A percentile compares a stretch with the other conserved stretches of the same genome.
Conservation (phyloP, 2,329 filamentous ascomycete species). For the Chalaropsis ovoidea region DNA sequence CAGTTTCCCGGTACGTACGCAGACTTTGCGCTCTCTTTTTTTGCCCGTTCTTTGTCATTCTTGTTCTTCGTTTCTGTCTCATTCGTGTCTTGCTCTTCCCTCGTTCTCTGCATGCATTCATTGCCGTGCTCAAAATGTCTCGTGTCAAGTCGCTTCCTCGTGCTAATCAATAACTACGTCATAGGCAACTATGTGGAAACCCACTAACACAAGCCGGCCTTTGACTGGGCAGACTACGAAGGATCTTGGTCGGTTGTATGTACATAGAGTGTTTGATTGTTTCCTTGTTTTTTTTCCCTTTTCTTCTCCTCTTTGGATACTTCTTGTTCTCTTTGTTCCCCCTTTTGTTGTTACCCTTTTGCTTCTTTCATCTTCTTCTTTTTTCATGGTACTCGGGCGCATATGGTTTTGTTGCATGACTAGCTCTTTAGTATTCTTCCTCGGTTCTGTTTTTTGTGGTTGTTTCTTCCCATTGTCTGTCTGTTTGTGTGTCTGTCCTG, state of each 20-base stretch:
- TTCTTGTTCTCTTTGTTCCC: neutral
- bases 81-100: neutral
- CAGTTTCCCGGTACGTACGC: constrained; percentile 78
- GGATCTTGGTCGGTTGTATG: neutral
- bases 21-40: neutral
- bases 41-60: neutral
- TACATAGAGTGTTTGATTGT: neutral
- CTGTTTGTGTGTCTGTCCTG: neutral
- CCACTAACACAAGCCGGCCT: neutral
- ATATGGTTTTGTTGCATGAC: constrained; percentile 14
- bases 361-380: neutral
- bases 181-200: constrained; percentile 16
- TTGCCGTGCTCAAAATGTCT: constrained; percentile 1
- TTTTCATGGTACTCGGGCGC: constrained; percentile 11
- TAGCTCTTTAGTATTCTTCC: constrained; percentile 13
- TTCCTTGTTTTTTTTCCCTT: neutral
- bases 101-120: neutral
- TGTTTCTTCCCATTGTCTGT: neutral
- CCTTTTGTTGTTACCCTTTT: neutral
- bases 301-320: neutral
- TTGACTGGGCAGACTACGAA: neutral
- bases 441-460: neutral
- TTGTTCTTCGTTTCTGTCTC: neutral
- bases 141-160: neutral
- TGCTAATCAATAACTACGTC: constrained; percentile 1